Conservation (phyloP, 768 basidiomycete genomes). For the Hysterangium stoloniferum region DNA sequence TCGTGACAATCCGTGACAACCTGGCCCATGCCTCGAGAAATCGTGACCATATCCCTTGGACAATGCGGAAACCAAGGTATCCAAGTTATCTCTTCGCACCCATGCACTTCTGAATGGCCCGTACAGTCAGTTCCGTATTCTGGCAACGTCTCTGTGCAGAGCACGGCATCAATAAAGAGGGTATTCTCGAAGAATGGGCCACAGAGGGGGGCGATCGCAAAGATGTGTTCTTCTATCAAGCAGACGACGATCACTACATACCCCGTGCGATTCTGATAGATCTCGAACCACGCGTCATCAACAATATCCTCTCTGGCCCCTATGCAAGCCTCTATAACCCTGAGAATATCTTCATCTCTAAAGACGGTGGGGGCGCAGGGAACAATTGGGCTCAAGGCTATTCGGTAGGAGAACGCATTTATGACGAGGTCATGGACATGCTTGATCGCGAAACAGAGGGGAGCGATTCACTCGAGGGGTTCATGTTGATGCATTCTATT, state of each 20-base stretch:
- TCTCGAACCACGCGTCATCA: conserved; percentile 94
- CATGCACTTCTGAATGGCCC: conserved; percentile 10
- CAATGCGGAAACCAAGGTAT: conserved; percentile 91
- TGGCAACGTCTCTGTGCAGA: conserved; percentile 98
- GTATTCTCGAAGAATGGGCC: conserved; percentile 95
- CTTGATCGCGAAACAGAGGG: conserved; percentile 97
- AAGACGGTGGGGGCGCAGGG: conserved; percentile 97
- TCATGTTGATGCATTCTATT: conserved; percentile 98
- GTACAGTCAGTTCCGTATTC: conserved; percentile 88
- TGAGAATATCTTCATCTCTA: conserved; percentile 93
- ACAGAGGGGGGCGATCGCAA: conserved; percentile 93
- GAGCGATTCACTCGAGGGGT: conserved; percentile 90
- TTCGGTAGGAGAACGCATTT: conserved; percentile 79
- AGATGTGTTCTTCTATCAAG: conserved; percentile 99
- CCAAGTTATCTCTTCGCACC: conserved; percentile 21
- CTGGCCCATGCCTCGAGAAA: conserved; percentile 65
- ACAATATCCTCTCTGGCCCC: conserved; percentile 83
- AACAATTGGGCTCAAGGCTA: conserved; percentile 99
- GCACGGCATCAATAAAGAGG: conserved; percentile 94
- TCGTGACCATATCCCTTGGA: conserved; percentile 78
- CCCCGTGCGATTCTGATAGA: conserved; percentile 95
- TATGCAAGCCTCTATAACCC: conserved; percentile 92
- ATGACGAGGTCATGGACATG: conserved; percentile 99
- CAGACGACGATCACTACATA: conserved; percentile 99
- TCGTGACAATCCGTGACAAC: conserved; percentile 3